phyloP scores from a whole-genome alignment of 1,284 basidiomycete species.

The Coriolopsis trogii region DNA sequence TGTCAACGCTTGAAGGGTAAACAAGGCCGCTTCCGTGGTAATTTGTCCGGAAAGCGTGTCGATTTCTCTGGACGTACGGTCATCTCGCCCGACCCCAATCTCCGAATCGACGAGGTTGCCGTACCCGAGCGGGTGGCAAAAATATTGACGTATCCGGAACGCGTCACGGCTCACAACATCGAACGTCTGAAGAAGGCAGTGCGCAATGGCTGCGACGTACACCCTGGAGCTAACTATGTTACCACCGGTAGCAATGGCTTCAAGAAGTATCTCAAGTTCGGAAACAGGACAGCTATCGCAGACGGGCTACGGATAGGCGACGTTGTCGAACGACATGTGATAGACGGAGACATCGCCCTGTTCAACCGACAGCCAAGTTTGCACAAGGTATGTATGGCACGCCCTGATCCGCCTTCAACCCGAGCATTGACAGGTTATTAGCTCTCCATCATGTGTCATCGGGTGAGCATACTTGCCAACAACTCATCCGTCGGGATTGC shows the following conservation, averaged over 20 bases:
- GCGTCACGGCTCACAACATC: slow-evolving; percentile 94
- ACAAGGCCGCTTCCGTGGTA: slow-evolving; percentile 98
- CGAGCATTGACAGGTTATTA: slow-evolving; percentile 44
- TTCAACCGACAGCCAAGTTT: slow-evolving; percentile 99
- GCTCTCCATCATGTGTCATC: slow-evolving; percentile 99
- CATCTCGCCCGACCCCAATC: slow-evolving; percentile 97
- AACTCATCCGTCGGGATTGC: background rate
- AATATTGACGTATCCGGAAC: slow-evolving; percentile 95
- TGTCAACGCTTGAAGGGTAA: slow-evolving; percentile 99
- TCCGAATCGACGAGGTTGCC: slow-evolving; percentile 97
- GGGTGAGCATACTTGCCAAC: slow-evolving; percentile 61
- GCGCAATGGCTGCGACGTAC: slow-evolving; percentile 88
- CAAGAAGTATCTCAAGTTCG: slow-evolving; percentile 89
- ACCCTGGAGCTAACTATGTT: slow-evolving; percentile 97
- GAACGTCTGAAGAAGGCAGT: slow-evolving; percentile 79
- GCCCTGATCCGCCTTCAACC: background rate
- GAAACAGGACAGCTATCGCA: slow-evolving; percentile 75
- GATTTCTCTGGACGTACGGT: slow-evolving; percentile 99
- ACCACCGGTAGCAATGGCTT: slow-evolving; percentile 75
- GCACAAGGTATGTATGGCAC: slow-evolving; percentile 82
- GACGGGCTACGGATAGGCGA: slow-evolving; percentile 84
- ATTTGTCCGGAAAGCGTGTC: slow-evolving; percentile 98
- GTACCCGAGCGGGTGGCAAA: slow-evolving; percentile 97
- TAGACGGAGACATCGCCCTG: slow-evolving; percentile 96
- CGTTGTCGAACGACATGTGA: slow-evolving; percentile 91